Conservation (phyloP, 1,139 yeast genomes). For the Taiozyma sp. region DNA sequence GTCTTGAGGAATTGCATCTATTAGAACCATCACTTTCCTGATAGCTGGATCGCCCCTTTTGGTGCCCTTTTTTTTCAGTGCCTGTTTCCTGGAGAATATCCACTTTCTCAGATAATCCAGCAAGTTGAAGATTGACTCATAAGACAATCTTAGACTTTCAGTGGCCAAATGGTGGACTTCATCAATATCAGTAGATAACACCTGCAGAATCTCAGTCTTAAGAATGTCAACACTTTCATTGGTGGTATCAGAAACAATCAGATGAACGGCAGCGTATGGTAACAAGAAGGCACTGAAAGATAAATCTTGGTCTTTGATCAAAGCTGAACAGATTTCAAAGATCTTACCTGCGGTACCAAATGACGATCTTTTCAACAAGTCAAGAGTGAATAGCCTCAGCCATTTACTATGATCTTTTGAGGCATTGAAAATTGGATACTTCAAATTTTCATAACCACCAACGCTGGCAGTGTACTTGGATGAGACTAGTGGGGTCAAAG, state of each 20-base stretch:
- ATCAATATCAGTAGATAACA: conserved; percentile 47
- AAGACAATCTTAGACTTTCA: conserved; percentile 60
- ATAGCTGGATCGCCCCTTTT: conserved; percentile 18
- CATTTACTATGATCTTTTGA: conserved; percentile 50
- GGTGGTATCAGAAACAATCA: conserved; percentile 41
- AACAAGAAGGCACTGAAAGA: conserved; percentile 67
- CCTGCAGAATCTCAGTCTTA: conserved; percentile 50
- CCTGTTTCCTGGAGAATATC: conserved; percentile 33
- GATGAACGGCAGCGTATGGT: conserved; percentile 73
- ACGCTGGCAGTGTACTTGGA: conserved; percentile 66
- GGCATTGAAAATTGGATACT: conserved; percentile 47
- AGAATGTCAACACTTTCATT: conserved; percentile 46
- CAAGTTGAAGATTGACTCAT: conserved; percentile 69
- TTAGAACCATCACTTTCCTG: conserved; percentile 30
- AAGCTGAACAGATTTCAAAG: conserved; percentile 59
- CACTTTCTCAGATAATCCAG: conserved; percentile 85
- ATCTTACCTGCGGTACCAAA: conserved; percentile 43
- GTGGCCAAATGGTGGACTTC: conserved; percentile 45
- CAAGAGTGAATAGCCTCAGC: conserved; percentile 67
- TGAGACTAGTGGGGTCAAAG: conserved; percentile 68
- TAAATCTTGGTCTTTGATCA: conserved; percentile 70
- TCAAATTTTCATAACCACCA: conserved; percentile 33
- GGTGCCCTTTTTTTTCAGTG: conserved; percentile 23
- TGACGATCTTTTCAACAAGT: conserved; percentile 46
- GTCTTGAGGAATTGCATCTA: conserved; percentile 54